phyloP scores from a whole-genome alignment of 2,329 filamentous ascomycete species.

The Diplocarpon mali region DNA sequence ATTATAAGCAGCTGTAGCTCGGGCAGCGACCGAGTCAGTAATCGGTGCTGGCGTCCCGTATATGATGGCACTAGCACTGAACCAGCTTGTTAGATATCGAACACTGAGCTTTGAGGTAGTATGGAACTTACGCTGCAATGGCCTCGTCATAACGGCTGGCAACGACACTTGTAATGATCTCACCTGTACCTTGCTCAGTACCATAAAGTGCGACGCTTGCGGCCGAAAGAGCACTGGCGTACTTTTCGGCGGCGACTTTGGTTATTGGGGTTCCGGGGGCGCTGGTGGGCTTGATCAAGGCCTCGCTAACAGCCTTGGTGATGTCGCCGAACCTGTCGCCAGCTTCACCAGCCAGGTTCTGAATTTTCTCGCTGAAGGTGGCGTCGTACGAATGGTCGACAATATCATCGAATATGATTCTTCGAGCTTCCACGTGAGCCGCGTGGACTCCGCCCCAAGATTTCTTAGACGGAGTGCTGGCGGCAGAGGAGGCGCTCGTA shows the following conservation, averaged over 20 bases:
- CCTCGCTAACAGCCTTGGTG: conserved; percentile 45
- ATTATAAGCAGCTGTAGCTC: conserved; percentile 47
- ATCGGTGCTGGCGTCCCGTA: conserved; percentile 58
- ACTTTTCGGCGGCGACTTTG: conserved; percentile 44
- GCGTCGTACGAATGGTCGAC: conserved; percentile 35
- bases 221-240: conserved; percentile 43
- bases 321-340: conserved; percentile 41
- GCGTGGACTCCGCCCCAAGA: conserved; percentile 34
- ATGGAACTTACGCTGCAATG: conserved; percentile 39
- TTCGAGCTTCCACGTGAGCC: conserved; percentile 37
- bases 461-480: conserved; percentile 32
- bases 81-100: conserved; percentile 5
- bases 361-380: conserved; percentile 39
- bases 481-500: conserved; percentile 20
- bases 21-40: conserved; percentile 29
- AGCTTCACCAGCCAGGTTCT: conserved; percentile 39
- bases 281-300: conserved; percentile 34
- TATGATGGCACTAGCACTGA: conserved; percentile 42
- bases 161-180: conserved; percentile 38
- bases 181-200: conserved; percentile 30
- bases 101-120: conserved; percentile 7
- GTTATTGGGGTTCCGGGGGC: conserved; percentile 36
- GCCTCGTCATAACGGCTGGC: conserved; percentile 44
- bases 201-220: conserved; percentile 46
- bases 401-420: conserved; percentile 34